Evolutionary conservation across 352 stramenopile species (phyloP).

Genomic region (Pythium coloratum): DNA sequence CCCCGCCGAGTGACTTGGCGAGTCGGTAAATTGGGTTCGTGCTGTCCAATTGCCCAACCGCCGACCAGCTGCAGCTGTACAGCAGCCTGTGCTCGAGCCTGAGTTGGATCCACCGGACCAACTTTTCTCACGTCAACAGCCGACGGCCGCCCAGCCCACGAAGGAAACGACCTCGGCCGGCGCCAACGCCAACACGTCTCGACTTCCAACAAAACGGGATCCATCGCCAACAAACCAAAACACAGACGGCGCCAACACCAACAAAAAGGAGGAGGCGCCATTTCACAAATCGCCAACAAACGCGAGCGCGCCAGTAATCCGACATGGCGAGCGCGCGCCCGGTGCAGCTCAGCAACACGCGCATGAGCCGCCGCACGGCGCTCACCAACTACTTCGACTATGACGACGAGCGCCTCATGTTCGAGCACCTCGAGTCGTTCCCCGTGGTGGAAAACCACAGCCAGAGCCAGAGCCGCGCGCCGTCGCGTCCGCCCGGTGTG

Average conservation of each 20-base stretch:
- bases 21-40: conserved; percentile 1
- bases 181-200: conserved; percentile 3
- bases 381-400: conserved; percentile 82
- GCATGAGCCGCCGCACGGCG: conserved; percentile 49
- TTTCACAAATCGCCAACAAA: background rate
- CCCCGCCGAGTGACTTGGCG: too few species aligned
- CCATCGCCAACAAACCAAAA: conserved; percentile 1
- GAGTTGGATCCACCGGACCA: conserved; percentile 7
- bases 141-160: background rate
- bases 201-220: conserved; percentile 1
- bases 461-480: conserved; percentile 18
- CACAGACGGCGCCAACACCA: background rate
- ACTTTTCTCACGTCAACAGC: conserved; percentile 7
- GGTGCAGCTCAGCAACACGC: conserved; percentile 24
- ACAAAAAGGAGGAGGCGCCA: background rate
- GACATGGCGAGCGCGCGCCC: conserved; percentile 18
- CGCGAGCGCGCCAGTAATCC: background rate
- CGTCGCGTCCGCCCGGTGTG: conserved; percentile 35
- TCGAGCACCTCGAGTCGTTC: conserved; percentile 67
- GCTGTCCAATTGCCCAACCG: background rate
- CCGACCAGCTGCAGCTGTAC: background rate
- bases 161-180: background rate
- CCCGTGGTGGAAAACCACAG: conserved; percentile 23
- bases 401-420: conserved; percentile 50
- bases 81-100: background rate